Conservation (phyloP, 495 filamentous ascomycete genomes). For the Symbiotaphrina buchneri region DNA sequence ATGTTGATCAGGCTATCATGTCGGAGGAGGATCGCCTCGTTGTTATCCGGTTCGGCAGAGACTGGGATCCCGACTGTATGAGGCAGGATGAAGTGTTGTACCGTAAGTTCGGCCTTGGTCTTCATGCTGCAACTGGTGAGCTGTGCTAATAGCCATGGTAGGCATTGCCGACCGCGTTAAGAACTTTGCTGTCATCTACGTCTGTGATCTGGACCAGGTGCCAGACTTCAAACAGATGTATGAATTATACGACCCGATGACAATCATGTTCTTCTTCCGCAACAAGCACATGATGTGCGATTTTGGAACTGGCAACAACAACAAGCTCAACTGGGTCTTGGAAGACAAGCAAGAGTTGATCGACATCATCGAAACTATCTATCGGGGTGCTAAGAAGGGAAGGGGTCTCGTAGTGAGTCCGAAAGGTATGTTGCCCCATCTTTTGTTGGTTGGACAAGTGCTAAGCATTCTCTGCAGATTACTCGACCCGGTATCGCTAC, state of each 20-base stretch:
- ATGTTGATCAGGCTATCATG: slow-evolving; percentile 85
- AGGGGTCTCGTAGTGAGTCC: slow-evolving; percentile 89
- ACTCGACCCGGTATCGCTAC: slow-evolving; percentile 68
- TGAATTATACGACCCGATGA: slow-evolving; percentile 36
- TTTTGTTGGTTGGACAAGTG: slow-evolving; percentile 1
- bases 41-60: slow-evolving; percentile 81
- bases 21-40: slow-evolving; percentile 88
- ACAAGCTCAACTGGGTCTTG: slow-evolving; percentile 90
- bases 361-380: slow-evolving; percentile 96
- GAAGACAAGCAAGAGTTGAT: slow-evolving; percentile 98
- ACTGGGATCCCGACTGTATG: slow-evolving; percentile 64
- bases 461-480: slow-evolving; percentile 24
- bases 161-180: slow-evolving; percentile 63
- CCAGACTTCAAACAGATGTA: slow-evolving; percentile 97
- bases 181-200: slow-evolving; percentile 86
- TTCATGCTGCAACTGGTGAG: neutral
- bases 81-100: slow-evolving; percentile 87
- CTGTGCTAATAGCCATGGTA: slow-evolving; percentile 1
- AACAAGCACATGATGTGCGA: slow-evolving; percentile 99
- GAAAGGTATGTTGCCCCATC: slow-evolving; percentile 30
- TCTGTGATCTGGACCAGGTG: slow-evolving; percentile 90
- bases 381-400: slow-evolving; percentile 92
- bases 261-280: slow-evolving; percentile 76
- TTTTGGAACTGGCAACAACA: slow-evolving; percentile 97
- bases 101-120: slow-evolving; percentile 22